Evolutionary conservation across 805 yeast species (phyloP), one percentile per base, ranked within the genome.

Genomic region (Yarrowia sp.): DNA sequence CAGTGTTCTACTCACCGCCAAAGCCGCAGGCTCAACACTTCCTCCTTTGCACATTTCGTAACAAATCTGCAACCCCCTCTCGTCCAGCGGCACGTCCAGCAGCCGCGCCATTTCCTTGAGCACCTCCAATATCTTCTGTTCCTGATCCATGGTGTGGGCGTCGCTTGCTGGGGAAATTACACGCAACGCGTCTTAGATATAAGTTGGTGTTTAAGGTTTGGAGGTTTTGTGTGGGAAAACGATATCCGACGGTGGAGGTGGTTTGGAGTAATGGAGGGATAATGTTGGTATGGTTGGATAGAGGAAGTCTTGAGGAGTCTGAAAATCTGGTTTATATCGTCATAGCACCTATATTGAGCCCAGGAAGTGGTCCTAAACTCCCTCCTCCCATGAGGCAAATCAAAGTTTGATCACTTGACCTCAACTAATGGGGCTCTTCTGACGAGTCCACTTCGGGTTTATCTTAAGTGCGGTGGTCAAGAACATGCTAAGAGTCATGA

Each of bases 31-130:
- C 38, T 55, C 61, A 13, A 41, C 61, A 15, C 41, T 33, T 4
- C 61, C 61, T 15, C 18, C 61, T 17, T 55, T 55, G 47, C 61
- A 55, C 47, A 55, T 39, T 41, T 55, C 43, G 61, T 55, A 55
- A 31, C 61, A 55, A 9, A 55, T 55, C 14, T 38, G 5, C 36
- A 55, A 28, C 4, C 61, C 42, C 47, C 41, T 38, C 13, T 55
- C 47, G 38, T 55, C 61, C 47, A 55, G 47, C 7, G 38, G 47
- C 36, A 55, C 61, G 47, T 55, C 61, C 47, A 55, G 38, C 41
- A 41, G 45, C 38, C 47, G 45, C 28, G 61, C 61, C 61, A 55
- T 39, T 39, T 55, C 47, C 36, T 31, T 31, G 33, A 55, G 41
- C 10, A 51, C 43, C 44, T 36, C 60, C 60, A 38, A 17, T 5